phyloP scores from a whole-genome alignment of 257 asterid species.

The Plantago elongata region DNA sequence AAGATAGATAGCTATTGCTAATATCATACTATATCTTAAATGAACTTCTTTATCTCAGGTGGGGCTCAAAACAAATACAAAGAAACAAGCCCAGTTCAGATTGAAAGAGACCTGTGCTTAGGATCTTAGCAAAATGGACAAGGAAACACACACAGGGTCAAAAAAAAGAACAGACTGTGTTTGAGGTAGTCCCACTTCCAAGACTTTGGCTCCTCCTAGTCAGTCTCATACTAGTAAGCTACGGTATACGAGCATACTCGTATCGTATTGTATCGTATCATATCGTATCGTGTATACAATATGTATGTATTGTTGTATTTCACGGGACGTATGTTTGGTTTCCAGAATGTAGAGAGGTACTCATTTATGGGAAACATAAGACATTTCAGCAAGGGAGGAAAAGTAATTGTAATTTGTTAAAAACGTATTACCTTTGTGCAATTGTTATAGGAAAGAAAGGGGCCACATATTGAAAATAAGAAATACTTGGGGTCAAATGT shows the following conservation, averaged over 20 bases:
- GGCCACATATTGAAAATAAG: slow-evolving; percentile 12
- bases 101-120: slow-evolving; percentile 15
- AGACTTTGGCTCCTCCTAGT: slow-evolving; percentile 23
- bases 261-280: too few relatives aligned
- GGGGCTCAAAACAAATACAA: too few relatives aligned
- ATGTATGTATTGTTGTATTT: too few relatives aligned
- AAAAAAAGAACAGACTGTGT: not conserved
- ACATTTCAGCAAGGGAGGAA: too few relatives aligned
- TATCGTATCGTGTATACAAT: too few relatives aligned
- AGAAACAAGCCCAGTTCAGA: not conserved
- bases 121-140: slow-evolving; percentile 22
- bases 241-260: slow-evolving; percentile 6
- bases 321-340: too few relatives aligned
- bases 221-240: not conserved
- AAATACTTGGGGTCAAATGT: slow-evolving; percentile 28
- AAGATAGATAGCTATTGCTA: too few relatives aligned
- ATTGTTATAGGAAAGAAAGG: slow-evolving; percentile 11
- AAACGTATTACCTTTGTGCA: not conserved
- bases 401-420: too few relatives aligned
- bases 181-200: slow-evolving; percentile 1
- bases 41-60: too few relatives aligned
- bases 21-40: too few relatives aligned
- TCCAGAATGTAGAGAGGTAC: too few relatives aligned
- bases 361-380: too few relatives aligned
- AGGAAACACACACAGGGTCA: slow-evolving; percentile 19